These are phyloP conservation scores for Nigrospora sphaerica DNA, from an alignment of 2,329 filamentous ascomycete genomes.

Conservation along the genomic window DNA sequence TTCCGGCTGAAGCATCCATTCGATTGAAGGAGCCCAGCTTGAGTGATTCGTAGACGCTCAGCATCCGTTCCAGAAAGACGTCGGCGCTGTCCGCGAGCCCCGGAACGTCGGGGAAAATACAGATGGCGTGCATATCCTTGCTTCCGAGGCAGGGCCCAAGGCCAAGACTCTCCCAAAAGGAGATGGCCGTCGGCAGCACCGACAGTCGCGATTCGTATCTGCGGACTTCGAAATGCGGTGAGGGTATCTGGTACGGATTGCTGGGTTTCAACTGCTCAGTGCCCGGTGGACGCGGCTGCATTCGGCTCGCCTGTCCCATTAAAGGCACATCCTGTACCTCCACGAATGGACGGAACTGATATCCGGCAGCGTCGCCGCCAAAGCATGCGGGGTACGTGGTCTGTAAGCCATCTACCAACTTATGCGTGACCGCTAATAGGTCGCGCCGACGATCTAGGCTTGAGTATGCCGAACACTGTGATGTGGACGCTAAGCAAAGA, in stretches of 20 bases:
- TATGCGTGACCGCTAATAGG: constrained; percentile 34
- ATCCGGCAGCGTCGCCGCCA: constrained; percentile 28
- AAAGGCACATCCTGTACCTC: constrained; percentile 52
- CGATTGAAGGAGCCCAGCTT: constrained; percentile 62
- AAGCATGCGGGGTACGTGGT: constrained; percentile 37
- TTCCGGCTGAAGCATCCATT: constrained; percentile 33
- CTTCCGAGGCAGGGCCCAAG: constrained; percentile 62
- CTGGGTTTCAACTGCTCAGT: constrained; percentile 41
- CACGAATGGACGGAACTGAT: constrained; percentile 40
- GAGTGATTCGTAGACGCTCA: constrained; percentile 65
- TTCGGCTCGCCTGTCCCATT: constrained; percentile 41
- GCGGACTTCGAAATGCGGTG: constrained; percentile 66
- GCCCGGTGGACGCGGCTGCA: constrained; percentile 41
- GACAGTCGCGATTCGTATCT: constrained; percentile 64
- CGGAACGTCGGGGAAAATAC: constrained; percentile 60
- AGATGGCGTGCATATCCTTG: constrained; percentile 66
- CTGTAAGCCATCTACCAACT: constrained; percentile 41
- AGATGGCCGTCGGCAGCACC: constrained; percentile 64
- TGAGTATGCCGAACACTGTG: constrained; percentile 16
- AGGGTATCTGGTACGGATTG: constrained; percentile 54
- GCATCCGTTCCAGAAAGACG: constrained; percentile 60
- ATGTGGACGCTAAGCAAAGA: constrained; percentile 22
- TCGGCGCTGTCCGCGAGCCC: constrained; percentile 54
- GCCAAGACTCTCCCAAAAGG: constrained; percentile 77
- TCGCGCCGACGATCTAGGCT: constrained; percentile 29